Evolutionary conservation across 768 basidiomycete species (phyloP), one percentile per base, ranked within the genome.

Genomic region (Collybia sp.): DNA sequence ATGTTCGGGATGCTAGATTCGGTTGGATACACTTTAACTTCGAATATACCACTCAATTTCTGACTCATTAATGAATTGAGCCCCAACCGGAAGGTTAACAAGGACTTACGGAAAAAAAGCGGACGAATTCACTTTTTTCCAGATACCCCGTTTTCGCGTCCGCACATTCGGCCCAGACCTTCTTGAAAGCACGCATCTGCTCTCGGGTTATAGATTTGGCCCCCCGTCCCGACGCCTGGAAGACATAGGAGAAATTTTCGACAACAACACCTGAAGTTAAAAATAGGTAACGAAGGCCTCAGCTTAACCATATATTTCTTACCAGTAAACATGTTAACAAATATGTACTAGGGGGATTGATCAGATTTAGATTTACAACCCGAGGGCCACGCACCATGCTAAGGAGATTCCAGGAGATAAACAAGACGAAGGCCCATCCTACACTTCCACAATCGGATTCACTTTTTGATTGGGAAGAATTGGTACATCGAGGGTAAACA

Each of bases 241-340:
- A 95, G 6, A 96, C 90, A 62, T 94, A 96, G 15, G 91, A 90
- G 65, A 98, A 97, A 59, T 86, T 93, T 65, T 97, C 87, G 54
- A 95, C 93, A 44, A 95, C 85, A 50, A 94, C 89, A 87, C 83
- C 82, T 81, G 46, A 10, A 18, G 20, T 11, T 20, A 30, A n/a
- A 25, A 40, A 44, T 12, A 20, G 9, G 6, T 12, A 30, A 30
- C 13, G 30, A n/a, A n/a, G n/a, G n/a, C 12, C 12, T n/a, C 9
- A 16, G 18, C 2, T 12, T 38, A 6, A 47, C 20, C 30, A 31
- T 5, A 17, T 3, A 10, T 11, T 11, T 51, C 68, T 47, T 54
- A 85, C 89, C 91, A 65, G 91, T 93, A 62, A 94, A 94, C 83
- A 96, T 82, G 67, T 95, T 96, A 52, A 88, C 79, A 63, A 97